Percentiles rank a stretch among this genome's conserved stretches.
Conservation (phyloP, 306 rosid species). For the Crotalaria pallida region DNA sequence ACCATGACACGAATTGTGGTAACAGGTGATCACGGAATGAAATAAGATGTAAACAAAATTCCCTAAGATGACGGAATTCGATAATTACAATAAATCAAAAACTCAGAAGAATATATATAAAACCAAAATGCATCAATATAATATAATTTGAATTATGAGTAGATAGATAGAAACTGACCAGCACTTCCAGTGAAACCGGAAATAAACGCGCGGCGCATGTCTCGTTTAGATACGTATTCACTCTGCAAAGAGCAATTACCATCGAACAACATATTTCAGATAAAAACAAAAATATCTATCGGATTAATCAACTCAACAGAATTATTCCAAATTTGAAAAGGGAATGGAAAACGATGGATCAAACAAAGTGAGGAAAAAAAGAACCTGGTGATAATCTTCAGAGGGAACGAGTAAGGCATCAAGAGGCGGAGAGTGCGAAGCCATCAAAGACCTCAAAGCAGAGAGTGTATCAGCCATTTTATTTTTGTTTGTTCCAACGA, state of each 20-base stretch:
- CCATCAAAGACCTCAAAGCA: slow-evolving; percentile 72
- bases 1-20: too few species aligned
- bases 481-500: background rate
- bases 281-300: background rate
- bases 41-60: background rate
- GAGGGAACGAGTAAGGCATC: slow-evolving; percentile 88
- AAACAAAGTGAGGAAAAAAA: background rate
- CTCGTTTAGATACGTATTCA: slow-evolving; percentile 90
- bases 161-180: slow-evolving; percentile 41
- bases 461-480: slow-evolving; percentile 65
- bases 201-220: slow-evolving; percentile 78
- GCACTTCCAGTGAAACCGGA: slow-evolving; percentile 98
- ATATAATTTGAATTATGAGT: too few species aligned
- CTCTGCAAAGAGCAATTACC: slow-evolving; percentile 63
- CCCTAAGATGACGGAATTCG: background rate
- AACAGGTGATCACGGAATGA: too few species aligned
- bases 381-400: slow-evolving; percentile 95
- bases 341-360: background rate
- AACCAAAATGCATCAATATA: background rate
- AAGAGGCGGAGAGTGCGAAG: slow-evolving; percentile 82
- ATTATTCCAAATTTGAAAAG: background rate
- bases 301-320: background rate
- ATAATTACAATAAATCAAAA: background rate
- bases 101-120: background rate
- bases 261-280: background rate